Percentiles rank a stretch among this genome's conserved stretches.
Evolutionary conservation across 208 protist species (phyloP).

Genomic region (Trypanosomatidae sp.): DNA sequence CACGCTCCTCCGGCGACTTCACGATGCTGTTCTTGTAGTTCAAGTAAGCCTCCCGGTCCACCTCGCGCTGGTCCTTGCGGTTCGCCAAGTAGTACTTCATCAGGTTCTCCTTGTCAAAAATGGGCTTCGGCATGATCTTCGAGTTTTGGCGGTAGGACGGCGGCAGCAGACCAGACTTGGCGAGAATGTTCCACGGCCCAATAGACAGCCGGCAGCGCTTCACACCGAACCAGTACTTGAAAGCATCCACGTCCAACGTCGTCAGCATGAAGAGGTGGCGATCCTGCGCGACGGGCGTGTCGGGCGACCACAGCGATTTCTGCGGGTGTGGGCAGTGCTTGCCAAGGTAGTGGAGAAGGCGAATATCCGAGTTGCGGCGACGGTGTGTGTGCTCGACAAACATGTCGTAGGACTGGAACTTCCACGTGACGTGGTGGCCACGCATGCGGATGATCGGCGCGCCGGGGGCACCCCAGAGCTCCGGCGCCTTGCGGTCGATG

Average conservation of each 20-base stretch:
- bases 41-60: constrained; percentile 76
- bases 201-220: constrained; percentile 84
- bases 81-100: constrained; percentile 90
- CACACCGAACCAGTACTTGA: constrained; percentile 93
- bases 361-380: constrained; percentile 78
- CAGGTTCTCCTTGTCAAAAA: constrained; percentile 91
- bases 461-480: constrained; percentile 86
- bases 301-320: constrained; percentile 92
- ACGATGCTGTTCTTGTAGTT: constrained; percentile 89
- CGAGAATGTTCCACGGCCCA: constrained; percentile 82
- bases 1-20: constrained; percentile 71
- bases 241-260: constrained; percentile 88
- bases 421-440: constrained; percentile 83
- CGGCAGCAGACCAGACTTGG: constrained; percentile 83
- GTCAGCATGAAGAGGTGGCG: constrained; percentile 91
- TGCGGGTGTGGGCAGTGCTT: constrained; percentile 93
- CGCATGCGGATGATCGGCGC: constrained; percentile 89
- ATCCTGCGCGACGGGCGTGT: constrained; percentile 89
- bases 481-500: constrained; percentile 55
- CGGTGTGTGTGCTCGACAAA: constrained; percentile 89
- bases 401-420: constrained; percentile 89
- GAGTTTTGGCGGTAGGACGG: constrained; percentile 82
- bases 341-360: constrained; percentile 88
- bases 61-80: constrained; percentile 55
- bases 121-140: constrained; percentile 88